Base-by-base conservation (phyloP, 2,329 filamentous ascomycete genomes). In the Talaromyces sp. region DNA sequence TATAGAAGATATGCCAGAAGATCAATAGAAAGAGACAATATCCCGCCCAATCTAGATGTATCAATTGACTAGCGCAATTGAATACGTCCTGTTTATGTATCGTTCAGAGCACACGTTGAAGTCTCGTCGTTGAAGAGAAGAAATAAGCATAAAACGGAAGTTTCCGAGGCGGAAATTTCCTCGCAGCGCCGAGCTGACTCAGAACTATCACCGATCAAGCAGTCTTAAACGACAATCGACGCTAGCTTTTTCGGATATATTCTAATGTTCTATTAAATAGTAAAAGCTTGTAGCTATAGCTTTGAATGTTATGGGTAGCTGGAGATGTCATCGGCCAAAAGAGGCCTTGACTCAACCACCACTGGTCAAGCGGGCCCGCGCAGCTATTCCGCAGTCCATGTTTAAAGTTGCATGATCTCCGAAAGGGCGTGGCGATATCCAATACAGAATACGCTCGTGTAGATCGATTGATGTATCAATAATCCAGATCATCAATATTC, bases 91-190 rank as follows among this genome's bases (percentile, higher is more conserved):
- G 4, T 15, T 39, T n/a, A 39, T 39, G 17, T 39, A 39, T n/a
- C 8, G 36, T n/a, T 6, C 17, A 39, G 36, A 39, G 6, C 36
- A 39, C 7, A 8, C 27, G 3, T 30, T 30, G 28, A 30, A 7
- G 27, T 28, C 17, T 4, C 13, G 33, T 39, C 17, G 36, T 17
- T 13, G 19, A 19, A 49, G 19, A 25, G 25, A 25, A 51, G 63
- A 28, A 47, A 57, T 25, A 27, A 47, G 53, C 30, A 63, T 51
- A 13, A 61, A 62, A 62, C 47, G 63, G 57, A 19, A 62, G 30
- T 36, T 62, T 57, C 11, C 42, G 52, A 22, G 53, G 56, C 15
- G 62, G 62, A 44, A 55, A n/a, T 28, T 63, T 56, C 22, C 42
- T 51, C 27, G n/a, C 19, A 28, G 19, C 8, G 13, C 49, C 49